Conservation (phyloP, 495 filamentous ascomycete genomes). For the Pyrenula massariospora region DNA sequence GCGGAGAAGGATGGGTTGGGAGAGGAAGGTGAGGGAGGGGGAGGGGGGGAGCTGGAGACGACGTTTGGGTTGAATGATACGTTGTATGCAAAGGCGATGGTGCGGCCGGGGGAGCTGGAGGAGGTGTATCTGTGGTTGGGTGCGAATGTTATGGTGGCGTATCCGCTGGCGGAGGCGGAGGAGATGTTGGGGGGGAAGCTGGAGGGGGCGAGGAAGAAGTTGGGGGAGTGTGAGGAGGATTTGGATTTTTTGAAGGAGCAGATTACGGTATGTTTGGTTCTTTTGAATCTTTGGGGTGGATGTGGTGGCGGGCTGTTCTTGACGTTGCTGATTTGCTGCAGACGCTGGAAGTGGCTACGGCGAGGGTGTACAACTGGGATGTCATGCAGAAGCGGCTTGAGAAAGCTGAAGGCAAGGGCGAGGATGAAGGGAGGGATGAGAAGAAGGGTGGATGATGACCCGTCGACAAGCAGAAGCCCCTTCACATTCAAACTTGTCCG, state of each 20-base stretch:
- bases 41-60: slow-evolving; percentile 52
- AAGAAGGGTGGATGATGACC: neutral
- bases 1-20: slow-evolving; percentile 16
- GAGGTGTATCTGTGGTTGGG: slow-evolving; percentile 97
- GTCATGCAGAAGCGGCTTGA: slow-evolving; percentile 89
- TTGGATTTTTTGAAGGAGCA: slow-evolving; percentile 92
- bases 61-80: slow-evolving; percentile 96
- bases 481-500: too few relatives aligned
- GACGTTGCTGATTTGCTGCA: slow-evolving; percentile 22
- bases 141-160: slow-evolving; percentile 95
- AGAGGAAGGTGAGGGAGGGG: neutral
- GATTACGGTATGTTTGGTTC: slow-evolving; percentile 60
- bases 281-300: neutral
- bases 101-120: slow-evolving; percentile 71
- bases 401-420: slow-evolving; percentile 52
- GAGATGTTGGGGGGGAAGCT: slow-evolving; percentile 68
- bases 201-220: slow-evolving; percentile 60
- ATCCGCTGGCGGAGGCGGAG: slow-evolving; percentile 80
- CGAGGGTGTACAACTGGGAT: slow-evolving; percentile 98
- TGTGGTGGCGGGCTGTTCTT: neutral
- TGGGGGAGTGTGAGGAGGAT: slow-evolving; percentile 87
- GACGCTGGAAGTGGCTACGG: slow-evolving; percentile 94
- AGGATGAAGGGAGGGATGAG: slow-evolving; percentile 15
- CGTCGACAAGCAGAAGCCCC: too few relatives aligned
- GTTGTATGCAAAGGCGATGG: slow-evolving; percentile 74